Percentiles rank a stretch among this genome's conserved stretches.
phyloP scores from a whole-genome alignment of 495 filamentous ascomycete genomes.

The Trichoderma asperelloides region DNA sequence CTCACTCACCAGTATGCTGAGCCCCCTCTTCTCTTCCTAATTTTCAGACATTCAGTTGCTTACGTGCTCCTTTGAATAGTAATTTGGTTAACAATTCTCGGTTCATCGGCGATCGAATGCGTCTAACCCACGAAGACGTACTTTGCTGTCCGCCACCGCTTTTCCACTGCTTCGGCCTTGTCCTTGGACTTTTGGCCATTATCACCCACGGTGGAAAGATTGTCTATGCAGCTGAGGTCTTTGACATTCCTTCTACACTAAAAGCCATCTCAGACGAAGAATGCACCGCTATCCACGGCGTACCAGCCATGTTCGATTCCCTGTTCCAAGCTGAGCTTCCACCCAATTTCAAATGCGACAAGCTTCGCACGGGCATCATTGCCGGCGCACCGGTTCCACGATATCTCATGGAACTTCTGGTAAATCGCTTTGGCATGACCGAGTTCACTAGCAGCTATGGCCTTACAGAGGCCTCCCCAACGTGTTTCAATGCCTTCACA shows the following conservation, averaged over 20 bases:
- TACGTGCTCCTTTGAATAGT: slow-evolving; percentile 22
- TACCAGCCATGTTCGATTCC: slow-evolving; percentile 65
- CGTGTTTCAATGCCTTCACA: slow-evolving; percentile 62
- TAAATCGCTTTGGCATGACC: slow-evolving; percentile 52
- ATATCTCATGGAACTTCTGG: slow-evolving; percentile 53
- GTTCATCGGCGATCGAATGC: slow-evolving; percentile 63
- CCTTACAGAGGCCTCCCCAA: slow-evolving; percentile 62
- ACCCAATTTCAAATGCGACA: slow-evolving; percentile 33
- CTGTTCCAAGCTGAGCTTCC: slow-evolving; percentile 42
- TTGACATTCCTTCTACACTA: slow-evolving; percentile 50
- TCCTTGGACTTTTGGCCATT: slow-evolving; percentile 57
- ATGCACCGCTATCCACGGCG: slow-evolving; percentile 63
- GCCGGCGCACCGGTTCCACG: slow-evolving; percentile 59
- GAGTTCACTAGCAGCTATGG: slow-evolving; percentile 64
- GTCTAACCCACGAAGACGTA: slow-evolving; percentile 49
- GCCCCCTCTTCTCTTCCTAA: slow-evolving; percentile 14
- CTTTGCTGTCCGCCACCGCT: slow-evolving; percentile 64
- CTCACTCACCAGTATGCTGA: slow-evolving; percentile 52
- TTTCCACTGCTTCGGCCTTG: slow-evolving; percentile 69
- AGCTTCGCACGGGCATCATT: slow-evolving; percentile 61
- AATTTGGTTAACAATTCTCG: slow-evolving; percentile 63
- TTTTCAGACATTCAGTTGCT: not conserved
- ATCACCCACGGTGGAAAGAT: slow-evolving; percentile 60
- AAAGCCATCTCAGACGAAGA: slow-evolving; percentile 51
- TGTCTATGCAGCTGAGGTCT: slow-evolving; percentile 56